Base-by-base conservation (phyloP, 805 yeast genomes). In the Torulaspora indica region DNA sequence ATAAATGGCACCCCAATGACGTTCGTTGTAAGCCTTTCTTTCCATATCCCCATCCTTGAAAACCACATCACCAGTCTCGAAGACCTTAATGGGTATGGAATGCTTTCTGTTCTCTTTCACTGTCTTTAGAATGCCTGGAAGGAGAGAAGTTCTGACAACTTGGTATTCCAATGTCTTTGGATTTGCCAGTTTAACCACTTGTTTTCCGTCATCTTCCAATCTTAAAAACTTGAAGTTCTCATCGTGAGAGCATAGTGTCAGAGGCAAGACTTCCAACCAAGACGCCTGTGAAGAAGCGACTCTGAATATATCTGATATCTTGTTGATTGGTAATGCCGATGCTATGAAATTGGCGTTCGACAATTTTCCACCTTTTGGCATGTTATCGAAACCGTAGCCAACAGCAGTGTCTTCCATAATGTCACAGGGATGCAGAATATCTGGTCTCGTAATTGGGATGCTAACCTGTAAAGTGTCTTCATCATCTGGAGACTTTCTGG, bases 381-480 rank as follows among this genome's bases (percentile, higher is more conserved):
- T 75, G 64, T 86, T 88, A 70, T 90, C 85, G 75, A 84, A 93
- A 46, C 98, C 99, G 63, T 88, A 93, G 24, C 88, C 95, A 61
- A 93, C 84, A 38, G 96, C 98, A 38, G 91, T 96, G 67, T 93
- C 99, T 69, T 93, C 99, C 95, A 93, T 86, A 54, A 93, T 82
- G 69, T 93, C 99, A 75, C 98, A 91, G 65, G 88, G 95, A 68
- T 93, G 99, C 60, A 93, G 75, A 50, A 93, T 78, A 68, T 93
- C 99, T 8, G 98, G 82, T 73, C 99, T 85, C 30, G 98, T 93
- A 59, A 87, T 82, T 51, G 99, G 99, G 47, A 93, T 79, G 30
- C 69, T 63, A 45, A 89, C 90, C 41, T 79, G 78, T 40, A 86
- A 61, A 31, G 77, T 61, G 33, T 64, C 64, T 25, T 61, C 40